Percentiles rank a stretch among this genome's conserved stretches.
Evolutionary conservation across 2,329 filamentous ascomycete species (phyloP).

Genomic region (Chalaropsis ovoidea): DNA sequence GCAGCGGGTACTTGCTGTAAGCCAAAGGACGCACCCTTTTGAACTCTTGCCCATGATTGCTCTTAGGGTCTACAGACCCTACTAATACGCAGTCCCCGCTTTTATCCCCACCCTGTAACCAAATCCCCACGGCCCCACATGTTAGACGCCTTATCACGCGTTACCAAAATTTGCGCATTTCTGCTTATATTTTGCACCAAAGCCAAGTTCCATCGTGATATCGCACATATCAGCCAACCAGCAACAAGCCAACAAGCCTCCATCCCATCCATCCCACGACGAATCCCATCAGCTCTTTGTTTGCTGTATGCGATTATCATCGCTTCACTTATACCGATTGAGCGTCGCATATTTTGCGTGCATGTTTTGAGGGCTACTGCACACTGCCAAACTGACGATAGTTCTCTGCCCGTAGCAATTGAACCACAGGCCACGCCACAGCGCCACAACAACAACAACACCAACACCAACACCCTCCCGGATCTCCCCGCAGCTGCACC

Average conservation of each 20-base stretch:
- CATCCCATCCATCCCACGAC: background rate
- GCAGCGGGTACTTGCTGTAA: too few relatives aligned
- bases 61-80: too few relatives aligned
- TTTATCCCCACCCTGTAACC: background rate
- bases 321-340: constrained; percentile 3
- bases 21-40: too few relatives aligned
- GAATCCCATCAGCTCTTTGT: background rate
- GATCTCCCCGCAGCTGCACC: background rate
- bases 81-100: background rate
- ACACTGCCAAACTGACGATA: background rate
- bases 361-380: background rate
- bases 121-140: background rate
- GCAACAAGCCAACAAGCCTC: background rate
- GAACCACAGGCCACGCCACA: too few relatives aligned
- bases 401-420: background rate
- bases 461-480: background rate
- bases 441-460: background rate
- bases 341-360: background rate
- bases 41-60: too few relatives aligned
- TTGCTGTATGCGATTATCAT: background rate
- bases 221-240: constrained; percentile 13
- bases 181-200: constrained; percentile 14
- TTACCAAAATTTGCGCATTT: constrained; percentile 12
- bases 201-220: constrained; percentile 20
- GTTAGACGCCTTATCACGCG: constrained; percentile 16